Evolutionary conservation across 2,329 filamentous ascomycete genomes (phyloP).

Genomic region (Pyrenophora graminea): DNA sequence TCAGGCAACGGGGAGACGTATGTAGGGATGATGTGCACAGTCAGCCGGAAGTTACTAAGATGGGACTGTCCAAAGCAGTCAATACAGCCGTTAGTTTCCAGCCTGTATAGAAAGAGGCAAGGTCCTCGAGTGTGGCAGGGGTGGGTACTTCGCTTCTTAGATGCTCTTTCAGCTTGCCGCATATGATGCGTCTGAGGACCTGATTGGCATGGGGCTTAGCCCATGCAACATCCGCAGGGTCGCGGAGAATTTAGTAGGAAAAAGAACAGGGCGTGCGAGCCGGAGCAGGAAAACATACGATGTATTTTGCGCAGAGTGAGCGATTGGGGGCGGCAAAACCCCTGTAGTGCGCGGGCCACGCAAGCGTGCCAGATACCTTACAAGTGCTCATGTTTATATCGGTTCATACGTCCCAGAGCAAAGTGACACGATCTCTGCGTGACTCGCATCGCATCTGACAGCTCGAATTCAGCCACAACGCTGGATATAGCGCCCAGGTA

Average conservation of each 20-base stretch:
- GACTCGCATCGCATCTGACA: slow-evolving; percentile 35
- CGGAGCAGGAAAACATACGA: slow-evolving; percentile 10
- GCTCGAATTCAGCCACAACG: slow-evolving; percentile 32
- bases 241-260: slow-evolving; percentile 17
- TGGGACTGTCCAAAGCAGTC: slow-evolving; percentile 34
- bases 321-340: slow-evolving; percentile 10
- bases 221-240: slow-evolving; percentile 26
- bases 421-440: slow-evolving; percentile 23
- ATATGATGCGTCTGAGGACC: slow-evolving; percentile 19
- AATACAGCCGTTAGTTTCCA: slow-evolving; percentile 37
- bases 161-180: slow-evolving; percentile 39
- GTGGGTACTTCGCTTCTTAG: slow-evolving; percentile 34
- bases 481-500: slow-evolving; percentile 28
- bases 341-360: slow-evolving; percentile 20
- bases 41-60: slow-evolving; percentile 40
- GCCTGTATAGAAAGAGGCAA: slow-evolving; percentile 33
- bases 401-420: slow-evolving; percentile 24
- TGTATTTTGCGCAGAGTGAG: slow-evolving; percentile 9
- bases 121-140: slow-evolving; percentile 34
- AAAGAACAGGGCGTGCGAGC: slow-evolving; percentile 10
- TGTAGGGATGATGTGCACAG: slow-evolving; percentile 41
- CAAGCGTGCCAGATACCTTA: slow-evolving; percentile 19
- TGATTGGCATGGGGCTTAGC: slow-evolving; percentile 30
- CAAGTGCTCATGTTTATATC: slow-evolving; percentile 15
- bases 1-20: slow-evolving; percentile 41